A percentile compares a stretch with the other conserved stretches of the same genome.
phyloP scores from a whole-genome alignment of 179 eudicot genomes.

The Sideroxylon spinosum region DNA sequence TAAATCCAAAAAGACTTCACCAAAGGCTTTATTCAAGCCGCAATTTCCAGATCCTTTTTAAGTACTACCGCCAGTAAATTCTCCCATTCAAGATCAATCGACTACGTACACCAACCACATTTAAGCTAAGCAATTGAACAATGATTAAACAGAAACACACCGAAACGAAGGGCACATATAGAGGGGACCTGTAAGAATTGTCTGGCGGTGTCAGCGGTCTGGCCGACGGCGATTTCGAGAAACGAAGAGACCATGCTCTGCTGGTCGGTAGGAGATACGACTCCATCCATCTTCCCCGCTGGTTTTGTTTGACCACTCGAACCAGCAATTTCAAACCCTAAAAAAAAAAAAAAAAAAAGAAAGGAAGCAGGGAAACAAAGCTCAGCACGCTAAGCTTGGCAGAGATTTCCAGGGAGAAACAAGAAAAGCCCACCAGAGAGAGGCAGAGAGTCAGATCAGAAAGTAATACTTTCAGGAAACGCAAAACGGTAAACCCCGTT shows the following conservation, averaged over 20 bases:
- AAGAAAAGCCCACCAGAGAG: too few species aligned
- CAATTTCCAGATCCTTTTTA: neutral
- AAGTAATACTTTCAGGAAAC: too few species aligned
- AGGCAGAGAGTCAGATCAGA: too few species aligned
- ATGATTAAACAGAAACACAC: neutral
- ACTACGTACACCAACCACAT: neutral
- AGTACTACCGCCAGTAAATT: neutral
- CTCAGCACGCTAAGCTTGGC: neutral
- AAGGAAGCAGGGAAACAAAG: too few species aligned
- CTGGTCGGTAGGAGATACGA: conserved; percentile 45
- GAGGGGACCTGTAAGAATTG: conserved; percentile 69
- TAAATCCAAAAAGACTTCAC: neutral
- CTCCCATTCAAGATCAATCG: neutral
- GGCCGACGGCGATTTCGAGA: conserved; percentile 89
- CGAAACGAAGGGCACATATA: too few species aligned
- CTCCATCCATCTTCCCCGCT: conserved; percentile 36
- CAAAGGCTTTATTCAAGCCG: neutral
- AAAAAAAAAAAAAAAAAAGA: neutral
- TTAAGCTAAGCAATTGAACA: conserved; percentile 1
- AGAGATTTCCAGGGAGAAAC: neutral
- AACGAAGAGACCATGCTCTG: conserved; percentile 64
- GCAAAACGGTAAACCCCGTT: too few species aligned
- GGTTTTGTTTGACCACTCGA: neutral
- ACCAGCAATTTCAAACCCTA: neutral
- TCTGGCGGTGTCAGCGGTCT: conserved; percentile 76